Evolutionary conservation across 345 rosid genomes (phyloP), one percentile per base, ranked within the genome.

Genomic region (Xanthoceras sorbifolium): DNA sequence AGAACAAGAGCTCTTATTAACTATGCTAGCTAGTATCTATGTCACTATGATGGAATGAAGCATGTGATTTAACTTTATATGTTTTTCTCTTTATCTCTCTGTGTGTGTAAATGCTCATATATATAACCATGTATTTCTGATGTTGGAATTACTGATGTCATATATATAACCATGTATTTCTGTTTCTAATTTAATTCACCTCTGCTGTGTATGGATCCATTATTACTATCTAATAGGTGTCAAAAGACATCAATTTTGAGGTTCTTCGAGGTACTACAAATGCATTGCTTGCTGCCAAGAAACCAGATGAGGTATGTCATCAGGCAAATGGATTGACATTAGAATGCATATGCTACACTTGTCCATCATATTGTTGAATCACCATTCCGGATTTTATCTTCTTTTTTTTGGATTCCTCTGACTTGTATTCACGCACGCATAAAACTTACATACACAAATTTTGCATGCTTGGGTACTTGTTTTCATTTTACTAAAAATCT

Each of bases 221-320:
- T 69, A 2, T 61, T 66, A 12, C 76, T 71, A 42, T 64, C 70
- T 79, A 74, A 6, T 83, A 95, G 99, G 87, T 88, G 44, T 89
- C 92, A 38, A 89, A 85, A 69, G 83, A 69, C 77, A 76, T 88
- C 55, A 82, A 92, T 78, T 91, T 95, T 77, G 98, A 95, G 88
- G 91, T 88, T 81, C 85, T 94, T 44, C 91, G 90, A 40, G 98
- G 98, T 65, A 87, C 85, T 71, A 85, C 94, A 68, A 92, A 95
- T 69, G 86, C 97, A 8, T 85, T 91, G 79, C 86, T 95, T 82
- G 98, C 98, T 89, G 91, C 99, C n/a, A 89, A 90, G 85, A 95
- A 86, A 80, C 96, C 97, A 17, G 91, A 87, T 80, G 92, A 92
- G 97, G 99, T 95, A 80, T 73, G 81, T 62, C 67, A 55, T 75